Evolutionary conservation across 2,329 filamentous ascomycete species (phyloP), one percentile per base, ranked within the genome.

Genomic region (Lachnellula suecica): DNA sequence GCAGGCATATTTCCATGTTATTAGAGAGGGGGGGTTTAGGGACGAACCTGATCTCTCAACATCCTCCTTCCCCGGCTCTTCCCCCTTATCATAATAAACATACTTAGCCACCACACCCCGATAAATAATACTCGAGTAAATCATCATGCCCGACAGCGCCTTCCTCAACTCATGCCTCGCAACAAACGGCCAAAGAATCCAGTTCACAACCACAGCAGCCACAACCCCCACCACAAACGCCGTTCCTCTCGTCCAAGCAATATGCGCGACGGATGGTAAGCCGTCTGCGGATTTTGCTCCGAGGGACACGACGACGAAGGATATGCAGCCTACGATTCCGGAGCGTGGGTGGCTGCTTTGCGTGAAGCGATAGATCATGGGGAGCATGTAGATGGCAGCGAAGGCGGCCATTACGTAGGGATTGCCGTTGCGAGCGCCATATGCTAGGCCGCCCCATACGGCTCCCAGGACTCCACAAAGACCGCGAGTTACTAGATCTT

Each of bases 131-230:
- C 78, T 80, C 52, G 77, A 74, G 59, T 82, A 81, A 44, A 82
- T 78, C 58, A 84, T 70, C 78, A 81, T 83, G 2, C 74, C 71
- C 1, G 79, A 79, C 2, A 82, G 63, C 0, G 78, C 79, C 52
- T 76, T 78, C 20, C 81, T 70, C 13, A 84, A 71, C 62, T 83
- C 81, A 58, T 83, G 80, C 11, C 81, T 72, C 10, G 81, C 81
- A 4, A 84, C 73, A 56, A 84, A 84, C 2, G 81, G 81, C 81
- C 81, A 84, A 3, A 84, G 67, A 11, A 81, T 60, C 80, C 79
- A 84, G 57, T 83, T 84, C 13, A 83, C 74, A 1, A 81, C 55
- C 10, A 83, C 71, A 1, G 81, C 79, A 1, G 76, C 72, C 1
- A 79, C 70, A 3, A 81, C 76, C 2, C 81, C 81, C 20, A 82